Conservation (phyloP, 1,284 basidiomycete species). For the Ustilago lituana region DNA sequence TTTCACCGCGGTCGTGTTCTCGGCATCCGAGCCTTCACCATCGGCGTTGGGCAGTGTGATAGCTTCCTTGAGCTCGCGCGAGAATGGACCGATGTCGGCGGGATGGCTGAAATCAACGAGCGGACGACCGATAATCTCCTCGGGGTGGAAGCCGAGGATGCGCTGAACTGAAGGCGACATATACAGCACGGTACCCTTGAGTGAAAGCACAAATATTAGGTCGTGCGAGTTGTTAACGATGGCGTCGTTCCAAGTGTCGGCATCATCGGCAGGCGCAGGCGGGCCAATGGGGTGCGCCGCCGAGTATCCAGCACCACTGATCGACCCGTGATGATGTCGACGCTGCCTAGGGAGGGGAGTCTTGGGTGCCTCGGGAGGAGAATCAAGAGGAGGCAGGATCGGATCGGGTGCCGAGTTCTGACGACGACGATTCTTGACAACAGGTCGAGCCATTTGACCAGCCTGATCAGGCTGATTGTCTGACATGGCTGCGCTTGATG, state of each 20-base stretch:
- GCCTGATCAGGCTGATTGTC: not conserved
- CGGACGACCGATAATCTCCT: slow-evolving; percentile 81
- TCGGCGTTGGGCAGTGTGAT: slow-evolving; percentile 30
- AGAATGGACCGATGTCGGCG: slow-evolving; percentile 86
- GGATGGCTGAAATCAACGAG: slow-evolving; percentile 84
- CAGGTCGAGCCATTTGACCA: not conserved
- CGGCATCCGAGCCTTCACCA: slow-evolving; percentile 16
- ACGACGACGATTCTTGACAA: slow-evolving; percentile 21
- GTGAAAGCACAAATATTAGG: slow-evolving; percentile 79
- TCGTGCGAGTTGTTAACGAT: slow-evolving; percentile 46
- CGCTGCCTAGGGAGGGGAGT: slow-evolving; percentile 16
- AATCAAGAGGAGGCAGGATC: slow-evolving; percentile 8
- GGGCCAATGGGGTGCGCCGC: not conserved
- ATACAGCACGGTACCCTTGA: slow-evolving; percentile 85
- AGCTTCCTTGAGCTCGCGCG: slow-evolving; percentile 87
- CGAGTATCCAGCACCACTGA: not conserved
- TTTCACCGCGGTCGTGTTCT: slow-evolving; percentile 35
- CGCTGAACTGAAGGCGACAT: slow-evolving; percentile 73
- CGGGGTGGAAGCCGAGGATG: slow-evolving; percentile 68
- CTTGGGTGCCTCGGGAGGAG: slow-evolving; percentile 26
- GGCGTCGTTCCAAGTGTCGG: slow-evolving; percentile 30
- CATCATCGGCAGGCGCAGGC: slow-evolving; percentile 4
- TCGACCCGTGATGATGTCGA: slow-evolving; percentile 9
- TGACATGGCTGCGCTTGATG: not conserved
- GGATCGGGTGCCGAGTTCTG: slow-evolving; percentile 42